Conservation (phyloP, 352 stramenopile species). For the Thalassiosira livingstoniorum region DNA sequence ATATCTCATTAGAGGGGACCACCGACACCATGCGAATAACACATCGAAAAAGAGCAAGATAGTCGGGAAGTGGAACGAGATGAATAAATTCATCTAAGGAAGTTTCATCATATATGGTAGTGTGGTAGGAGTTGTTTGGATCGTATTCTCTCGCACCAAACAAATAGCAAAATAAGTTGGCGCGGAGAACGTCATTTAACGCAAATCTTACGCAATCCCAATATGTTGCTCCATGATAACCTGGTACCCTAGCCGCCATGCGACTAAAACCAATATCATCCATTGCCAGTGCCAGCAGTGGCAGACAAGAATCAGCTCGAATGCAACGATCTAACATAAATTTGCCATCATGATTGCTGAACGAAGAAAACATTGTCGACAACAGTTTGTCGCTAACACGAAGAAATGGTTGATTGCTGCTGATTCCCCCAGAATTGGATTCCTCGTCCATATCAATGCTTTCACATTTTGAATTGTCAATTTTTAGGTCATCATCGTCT, state of each 20-base stretch:
- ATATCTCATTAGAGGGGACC: neutral
- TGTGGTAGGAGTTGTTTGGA: constrained; percentile 12
- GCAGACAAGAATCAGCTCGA: constrained; percentile 49
- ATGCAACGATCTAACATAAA: constrained; percentile 20
- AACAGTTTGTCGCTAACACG: constrained; percentile 39
- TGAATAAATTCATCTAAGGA: constrained; percentile 38
- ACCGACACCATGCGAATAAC: constrained; percentile 50
- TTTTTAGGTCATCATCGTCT: neutral
- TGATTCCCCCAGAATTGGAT: neutral
- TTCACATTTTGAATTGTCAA: neutral
- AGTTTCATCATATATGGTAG: constrained; percentile 34
- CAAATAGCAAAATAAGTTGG: constrained; percentile 49
- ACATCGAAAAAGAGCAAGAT: constrained; percentile 57
- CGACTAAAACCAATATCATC: constrained; percentile 49
- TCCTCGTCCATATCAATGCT: neutral
- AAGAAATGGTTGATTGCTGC: neutral
- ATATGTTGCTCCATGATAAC: constrained; percentile 27
- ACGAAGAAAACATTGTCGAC: constrained; percentile 43
- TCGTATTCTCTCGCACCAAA: neutral
- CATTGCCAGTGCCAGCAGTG: constrained; percentile 56
- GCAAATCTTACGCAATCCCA: constrained; percentile 50
- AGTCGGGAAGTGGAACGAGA: constrained; percentile 56
- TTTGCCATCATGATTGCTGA: neutral
- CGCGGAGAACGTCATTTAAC: constrained; percentile 43
- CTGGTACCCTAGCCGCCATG: constrained; percentile 26